Base-by-base conservation (phyloP, 352 stramenopile genomes). In the Globisporangium splendens region DNA sequence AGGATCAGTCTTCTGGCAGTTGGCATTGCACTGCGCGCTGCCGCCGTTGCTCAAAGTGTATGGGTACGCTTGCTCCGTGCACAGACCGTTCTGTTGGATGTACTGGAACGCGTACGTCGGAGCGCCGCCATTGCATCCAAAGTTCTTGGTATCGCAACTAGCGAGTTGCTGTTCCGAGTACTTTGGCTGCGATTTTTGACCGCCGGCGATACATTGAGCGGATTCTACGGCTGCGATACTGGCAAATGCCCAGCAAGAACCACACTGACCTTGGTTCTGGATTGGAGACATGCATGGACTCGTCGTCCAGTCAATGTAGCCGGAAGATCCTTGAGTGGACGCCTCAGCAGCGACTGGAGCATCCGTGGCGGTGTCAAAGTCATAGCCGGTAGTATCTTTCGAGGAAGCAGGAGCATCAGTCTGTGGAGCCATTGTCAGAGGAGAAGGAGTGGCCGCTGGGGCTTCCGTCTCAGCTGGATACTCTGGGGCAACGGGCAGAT, bases 181-280 rank as follows among this genome's bases (percentile, higher is more conserved):
- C 62, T 85, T 77, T 20, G 86, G 64, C n/a, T 89, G 65, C 3
- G 67, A 72, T 22, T 70, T 78, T 18, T 81, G 75, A 8, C 77
- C 91, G n/a, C 68, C 75, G 4, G 59, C 54, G 46, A 98, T 88
- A 21, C 86, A 95, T 66, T 96, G 80, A 6, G 78, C 89, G 11
- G 88, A 91, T 72, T 99, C 93, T 2, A 98, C 66, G 2, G 85
- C 91, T 6, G 91, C 86, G 11, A 95, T 75, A 7, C 89, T 93
- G 15, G 92, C 96, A 73, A 99, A 99, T 2, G 95, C 88, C 96
- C 96, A 99, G 77, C 96, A 99, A 18, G 89, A 97, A 46, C 96
- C 95, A 65, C 97, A 99, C 8, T 87, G 64, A 15, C 93, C 97
- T 68, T 99, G 97, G 72, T 99, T 92, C 53, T 97, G 97, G 31